Conservation (phyloP, 2,329 filamentous ascomycete species). For the Epichloe uncinata region DNA sequence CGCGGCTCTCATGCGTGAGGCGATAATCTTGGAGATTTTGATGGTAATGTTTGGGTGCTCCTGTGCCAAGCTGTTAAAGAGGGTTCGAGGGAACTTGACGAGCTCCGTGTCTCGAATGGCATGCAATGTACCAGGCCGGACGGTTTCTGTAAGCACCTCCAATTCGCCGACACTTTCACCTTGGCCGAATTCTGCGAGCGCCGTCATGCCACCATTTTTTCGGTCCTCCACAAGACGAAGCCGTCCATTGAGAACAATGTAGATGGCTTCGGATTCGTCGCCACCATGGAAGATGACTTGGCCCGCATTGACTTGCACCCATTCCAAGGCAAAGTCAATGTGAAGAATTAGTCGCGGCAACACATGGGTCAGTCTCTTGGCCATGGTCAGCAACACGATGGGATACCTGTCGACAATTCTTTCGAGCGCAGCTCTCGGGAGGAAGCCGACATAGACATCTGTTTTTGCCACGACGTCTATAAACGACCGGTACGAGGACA, state of each 20-base stretch:
- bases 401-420: conserved; percentile 88
- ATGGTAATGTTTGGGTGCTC: conserved; percentile 98
- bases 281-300: conserved; percentile 89
- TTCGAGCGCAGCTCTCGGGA: conserved; percentile 75
- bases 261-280: conserved; percentile 96
- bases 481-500: conserved; percentile 91
- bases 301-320: conserved; percentile 91
- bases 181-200: conserved; percentile 86
- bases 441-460: conserved; percentile 92
- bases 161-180: conserved; percentile 96
- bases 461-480: conserved; percentile 96
- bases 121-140: conserved; percentile 79
- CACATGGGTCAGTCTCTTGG: conserved; percentile 81
- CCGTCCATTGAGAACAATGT: conserved; percentile 90
- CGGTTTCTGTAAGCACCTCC: conserved; percentile 90
- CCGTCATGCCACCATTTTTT: conserved; percentile 68
- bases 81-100: conserved; percentile 85
- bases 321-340: conserved; percentile 96
- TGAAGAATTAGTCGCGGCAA: conserved; percentile 83
- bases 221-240: conserved; percentile 73
- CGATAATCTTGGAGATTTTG: conserved; percentile 97
- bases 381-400: conserved; percentile 86
- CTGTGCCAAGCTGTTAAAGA: conserved; percentile 95
- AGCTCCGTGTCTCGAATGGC: conserved; percentile 94
- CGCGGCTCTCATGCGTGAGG: conserved; percentile 79